These are phyloP conservation scores for Yarrowia bubula DNA, from an alignment of 805 yeast species.

Conservation along the genomic window DNA sequence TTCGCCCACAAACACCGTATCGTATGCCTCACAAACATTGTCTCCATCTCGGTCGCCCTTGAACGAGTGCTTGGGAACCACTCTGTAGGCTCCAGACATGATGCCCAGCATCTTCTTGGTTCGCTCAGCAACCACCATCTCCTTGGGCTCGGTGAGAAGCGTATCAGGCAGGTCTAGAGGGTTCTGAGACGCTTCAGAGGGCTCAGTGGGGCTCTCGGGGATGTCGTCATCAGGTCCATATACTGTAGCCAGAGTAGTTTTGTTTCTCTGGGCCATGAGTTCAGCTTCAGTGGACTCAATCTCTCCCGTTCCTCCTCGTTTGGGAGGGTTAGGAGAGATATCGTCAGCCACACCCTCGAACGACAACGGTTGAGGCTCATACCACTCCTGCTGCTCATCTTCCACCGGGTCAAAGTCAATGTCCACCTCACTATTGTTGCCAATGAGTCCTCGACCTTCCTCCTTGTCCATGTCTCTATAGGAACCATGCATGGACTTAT, in stretches of 20 bases:
- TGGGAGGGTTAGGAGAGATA: constrained; percentile 1
- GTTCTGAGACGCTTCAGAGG: constrained; percentile 15
- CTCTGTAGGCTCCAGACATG: constrained; percentile 22
- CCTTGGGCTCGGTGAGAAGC: not conserved
- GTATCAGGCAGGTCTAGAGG: constrained; percentile 4
- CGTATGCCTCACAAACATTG: constrained; percentile 13
- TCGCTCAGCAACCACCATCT: constrained; percentile 13
- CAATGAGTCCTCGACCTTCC: constrained; percentile 20
- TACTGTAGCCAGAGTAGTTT: constrained; percentile 6
- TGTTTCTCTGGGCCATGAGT: not conserved
- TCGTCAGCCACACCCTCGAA: not conserved
- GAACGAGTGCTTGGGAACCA: constrained; percentile 5
- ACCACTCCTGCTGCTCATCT: constrained; percentile 21
- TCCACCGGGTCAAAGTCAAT: constrained; percentile 19
- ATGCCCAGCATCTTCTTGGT: constrained; percentile 16
- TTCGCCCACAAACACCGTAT: constrained; percentile 14
- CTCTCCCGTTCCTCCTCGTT: constrained; percentile 1
- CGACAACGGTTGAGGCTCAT: not conserved
- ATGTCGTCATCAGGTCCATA: not conserved
- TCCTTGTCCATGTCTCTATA: constrained; percentile 23
- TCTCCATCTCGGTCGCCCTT: not conserved
- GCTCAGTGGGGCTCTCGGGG: not conserved
- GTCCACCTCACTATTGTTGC: constrained; percentile 17
- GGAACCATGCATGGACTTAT: not conserved
- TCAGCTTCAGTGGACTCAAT: not conserved